Evolutionary conservation across 208 protist species (phyloP).

Genomic region (Trichomonas vaginalis): DNA sequence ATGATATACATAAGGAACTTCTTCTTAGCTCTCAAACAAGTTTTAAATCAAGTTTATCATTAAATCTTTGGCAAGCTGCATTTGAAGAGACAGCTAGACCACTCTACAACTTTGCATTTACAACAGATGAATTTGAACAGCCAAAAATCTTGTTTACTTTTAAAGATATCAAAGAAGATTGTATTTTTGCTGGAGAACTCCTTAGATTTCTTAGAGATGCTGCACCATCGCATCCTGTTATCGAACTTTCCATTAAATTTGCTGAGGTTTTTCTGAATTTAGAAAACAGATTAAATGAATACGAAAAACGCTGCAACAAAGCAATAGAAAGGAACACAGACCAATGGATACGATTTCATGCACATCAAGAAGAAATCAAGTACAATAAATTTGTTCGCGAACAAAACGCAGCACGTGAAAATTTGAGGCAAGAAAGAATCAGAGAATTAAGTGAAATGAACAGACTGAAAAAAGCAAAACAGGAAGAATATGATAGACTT

Average conservation of each 20-base stretch:
- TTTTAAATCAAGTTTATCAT: background rate
- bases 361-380: background rate
- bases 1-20: background rate
- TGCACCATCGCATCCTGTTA: background rate
- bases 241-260: background rate
- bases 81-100: background rate
- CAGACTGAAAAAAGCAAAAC: background rate
- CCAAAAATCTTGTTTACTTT: background rate
- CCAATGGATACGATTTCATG: background rate
- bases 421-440: background rate
- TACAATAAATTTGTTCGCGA: background rate
- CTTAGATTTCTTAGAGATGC: background rate
- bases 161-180: background rate
- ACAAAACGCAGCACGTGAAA: background rate
- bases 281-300: background rate
- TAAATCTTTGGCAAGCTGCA: background rate
- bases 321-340: background rate
- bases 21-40: background rate
- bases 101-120: background rate
- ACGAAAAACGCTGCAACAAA: background rate
- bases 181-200: background rate
- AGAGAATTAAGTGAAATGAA: background rate
- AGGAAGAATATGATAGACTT: background rate
- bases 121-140: background rate
- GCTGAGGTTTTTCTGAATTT: background rate